Base-by-base conservation (phyloP, 23 red algal species). In the Gracilaria gracilis region DNA sequence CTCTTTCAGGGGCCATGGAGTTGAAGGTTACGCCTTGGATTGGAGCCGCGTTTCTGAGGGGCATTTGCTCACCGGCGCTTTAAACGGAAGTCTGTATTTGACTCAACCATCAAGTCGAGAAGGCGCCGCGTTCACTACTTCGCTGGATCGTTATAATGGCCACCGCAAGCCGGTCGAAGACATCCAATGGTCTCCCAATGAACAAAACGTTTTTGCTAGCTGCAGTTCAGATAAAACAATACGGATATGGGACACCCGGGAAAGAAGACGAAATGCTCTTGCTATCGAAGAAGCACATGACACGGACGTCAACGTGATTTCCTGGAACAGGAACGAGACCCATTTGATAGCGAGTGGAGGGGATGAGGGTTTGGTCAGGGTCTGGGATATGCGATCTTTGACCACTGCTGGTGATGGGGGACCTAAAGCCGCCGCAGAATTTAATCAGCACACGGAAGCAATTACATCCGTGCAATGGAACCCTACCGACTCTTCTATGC, bases 381-480 rank as follows among this genome's bases (percentile, higher is more conserved):
- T 97, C n/a, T 91, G 95, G 91, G 91, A 97, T 86, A 55, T 97
- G 65, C 80, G 95, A 72, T 51, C 48, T n/a, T 83, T 97, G 80
- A 58, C 72, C 14, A 65, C 50, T 5, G 51, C 36, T 19, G 57
- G 65, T 32, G 46, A 77, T 31, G 46, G 34, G 14, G 72, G 4
- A 50, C 44, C 87, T 46, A 57, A 33, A 4, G 55, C 89, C 8
- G 93, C 92, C n/a, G 97, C 93, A 15, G 77, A 90, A 66, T 95
- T 98, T 83, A 35, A 40, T 17, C 89, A 93, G 55, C 97, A 98
- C 65, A 57, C 85, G 29, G 55, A 85, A 57, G 84, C 97, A 23
- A 93, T 98, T 20, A 94, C 91, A 28, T 81, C 93, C 20, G 86
- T 95, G 51, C 93, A 98, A 66, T 95, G 97, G 97, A 87, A 95